These are phyloP conservation scores for Pulveroboletus sp. DNA, from an alignment of 768 basidiomycete genomes.

Conservation along the genomic window DNA sequence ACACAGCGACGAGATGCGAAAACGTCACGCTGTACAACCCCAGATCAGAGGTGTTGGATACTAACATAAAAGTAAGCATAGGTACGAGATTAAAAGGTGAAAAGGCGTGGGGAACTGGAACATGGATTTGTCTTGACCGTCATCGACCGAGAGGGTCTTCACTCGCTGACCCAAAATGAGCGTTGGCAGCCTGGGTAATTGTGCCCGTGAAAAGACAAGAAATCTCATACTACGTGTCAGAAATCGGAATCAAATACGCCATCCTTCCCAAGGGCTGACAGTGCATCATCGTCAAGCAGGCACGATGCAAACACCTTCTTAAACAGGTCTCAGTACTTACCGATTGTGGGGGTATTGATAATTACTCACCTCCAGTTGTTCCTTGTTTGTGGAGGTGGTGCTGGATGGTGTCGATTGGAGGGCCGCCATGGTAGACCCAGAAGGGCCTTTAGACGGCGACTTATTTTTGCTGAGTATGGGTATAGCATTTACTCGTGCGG, in stretches of 20 bases:
- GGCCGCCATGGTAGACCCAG: neutral
- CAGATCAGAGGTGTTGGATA: neutral
- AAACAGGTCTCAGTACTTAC: conserved; percentile 7
- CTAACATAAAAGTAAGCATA: conserved; percentile 2
- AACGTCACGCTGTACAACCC: neutral
- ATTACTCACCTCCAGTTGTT: conserved; percentile 23
- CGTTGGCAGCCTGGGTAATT: too few relatives aligned
- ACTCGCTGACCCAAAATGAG: neutral
- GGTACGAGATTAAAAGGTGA: neutral
- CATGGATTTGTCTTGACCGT: neutral
- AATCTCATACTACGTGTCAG: conserved; percentile 6
- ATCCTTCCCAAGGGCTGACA: conserved; percentile 28
- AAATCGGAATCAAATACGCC: conserved; percentile 30
- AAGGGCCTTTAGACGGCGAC: neutral
- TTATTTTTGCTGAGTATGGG: neutral
- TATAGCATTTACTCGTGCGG: neutral
- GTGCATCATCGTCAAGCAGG: conserved; percentile 35
- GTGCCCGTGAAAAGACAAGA: too few relatives aligned
- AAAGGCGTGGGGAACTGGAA: neutral
- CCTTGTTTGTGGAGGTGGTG: conserved; percentile 1
- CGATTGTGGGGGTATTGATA: neutral
- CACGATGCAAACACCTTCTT: conserved; percentile 35
- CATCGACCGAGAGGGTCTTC: neutral
- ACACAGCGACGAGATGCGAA: neutral
- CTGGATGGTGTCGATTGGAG: neutral